Base-by-base conservation (phyloP, 2,329 filamentous ascomycete genomes). In the Talaromyces rugulosus region DNA sequence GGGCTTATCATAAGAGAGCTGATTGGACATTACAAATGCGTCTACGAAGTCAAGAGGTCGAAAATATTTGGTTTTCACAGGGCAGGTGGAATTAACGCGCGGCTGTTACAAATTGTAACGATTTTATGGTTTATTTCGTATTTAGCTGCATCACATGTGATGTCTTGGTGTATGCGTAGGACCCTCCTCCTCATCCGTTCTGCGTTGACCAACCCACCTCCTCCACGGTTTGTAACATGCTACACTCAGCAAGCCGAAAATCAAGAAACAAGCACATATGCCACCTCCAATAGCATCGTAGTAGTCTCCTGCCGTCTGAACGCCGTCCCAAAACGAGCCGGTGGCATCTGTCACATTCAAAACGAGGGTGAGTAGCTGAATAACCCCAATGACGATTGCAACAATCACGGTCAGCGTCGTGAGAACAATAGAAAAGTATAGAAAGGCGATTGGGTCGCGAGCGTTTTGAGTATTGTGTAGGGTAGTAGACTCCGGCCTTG, bases 391-490 rank as follows among this genome's bases (percentile, higher is more conserved):
- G 31, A 95, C 88, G 2, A 91, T 85, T 1, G 92, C 91, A 0
- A 96, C 92, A 4, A 90, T 78, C 28, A 96, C 89, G 0, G 92
- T 97, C 58, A 96, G 85, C 3, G 84, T 86, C 0, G 92, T 96
- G 31, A 96, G 82, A 0, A 96, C 89, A 67, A 94, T 90, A 12
- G 92, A 96, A 77, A 97, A 98, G 78, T 98, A 98, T 1, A 96
- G 79, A 54, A 97, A 93, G 0, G 93, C 92, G n/a, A 98, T 86
- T 0, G 85, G 84, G 70, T 98, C 93, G 62, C 96, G 88, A 28
- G 54, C 36, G 11, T 59, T 55, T 33, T 59, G 33, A 89, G 78
- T 12, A 86, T 91, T 44, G 89, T 90, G 0, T 27, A 31, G 18
- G 12, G 50, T 23, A 16, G 55, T 51, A 27, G 53, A 50, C 40